A percentile compares a stretch with the other conserved stretches of the same genome.
phyloP scores from a whole-genome alignment of 164 flowering plant species.

The Warburgia ugandensis region DNA sequence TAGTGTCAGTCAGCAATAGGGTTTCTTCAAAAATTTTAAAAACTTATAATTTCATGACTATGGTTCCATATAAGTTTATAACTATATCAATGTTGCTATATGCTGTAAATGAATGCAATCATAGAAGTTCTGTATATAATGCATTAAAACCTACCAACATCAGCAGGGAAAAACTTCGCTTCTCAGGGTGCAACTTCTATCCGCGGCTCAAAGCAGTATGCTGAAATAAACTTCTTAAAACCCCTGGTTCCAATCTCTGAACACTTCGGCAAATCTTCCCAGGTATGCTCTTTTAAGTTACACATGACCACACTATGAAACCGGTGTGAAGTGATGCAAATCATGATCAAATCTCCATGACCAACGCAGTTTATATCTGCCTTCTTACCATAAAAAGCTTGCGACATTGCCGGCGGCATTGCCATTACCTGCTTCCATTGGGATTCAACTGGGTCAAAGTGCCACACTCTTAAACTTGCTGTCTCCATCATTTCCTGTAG shows the following conservation, averaged over 20 bases:
- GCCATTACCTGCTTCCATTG: constrained; percentile 43
- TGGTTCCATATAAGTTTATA: too few relatives aligned
- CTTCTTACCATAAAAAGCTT: constrained; percentile 48
- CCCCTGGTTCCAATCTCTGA: constrained; percentile 19
- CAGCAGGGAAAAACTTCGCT: too few relatives aligned
- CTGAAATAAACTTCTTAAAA: constrained; percentile 42
- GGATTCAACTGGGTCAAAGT: constrained; percentile 21
- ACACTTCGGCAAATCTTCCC: constrained; percentile 49
- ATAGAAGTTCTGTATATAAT: too few relatives aligned
- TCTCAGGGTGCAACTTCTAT: constrained; percentile 1
- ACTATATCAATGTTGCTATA: too few relatives aligned
- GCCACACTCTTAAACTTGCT: constrained; percentile 55
- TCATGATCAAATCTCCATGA: constrained; percentile 29
- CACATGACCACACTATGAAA: constrained; percentile 29
- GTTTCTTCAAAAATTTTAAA: too few relatives aligned
- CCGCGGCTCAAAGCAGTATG: constrained; percentile 50
- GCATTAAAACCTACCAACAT: too few relatives aligned
- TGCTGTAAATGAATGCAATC: too few relatives aligned
- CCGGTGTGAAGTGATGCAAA: constrained; percentile 39
- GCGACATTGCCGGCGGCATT: constrained; percentile 62
- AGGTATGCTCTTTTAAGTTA: constrained; percentile 30
- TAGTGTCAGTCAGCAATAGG: too few relatives aligned
- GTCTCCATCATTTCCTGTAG: constrained; percentile 48
- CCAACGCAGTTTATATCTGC: constrained; percentile 61
- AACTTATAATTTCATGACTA: too few relatives aligned